A percentile compares a stretch with the other conserved stretches of the same genome.
Evolutionary conservation across 257 asterid species (phyloP).

Genomic region (Ehretia macrophylla): DNA sequence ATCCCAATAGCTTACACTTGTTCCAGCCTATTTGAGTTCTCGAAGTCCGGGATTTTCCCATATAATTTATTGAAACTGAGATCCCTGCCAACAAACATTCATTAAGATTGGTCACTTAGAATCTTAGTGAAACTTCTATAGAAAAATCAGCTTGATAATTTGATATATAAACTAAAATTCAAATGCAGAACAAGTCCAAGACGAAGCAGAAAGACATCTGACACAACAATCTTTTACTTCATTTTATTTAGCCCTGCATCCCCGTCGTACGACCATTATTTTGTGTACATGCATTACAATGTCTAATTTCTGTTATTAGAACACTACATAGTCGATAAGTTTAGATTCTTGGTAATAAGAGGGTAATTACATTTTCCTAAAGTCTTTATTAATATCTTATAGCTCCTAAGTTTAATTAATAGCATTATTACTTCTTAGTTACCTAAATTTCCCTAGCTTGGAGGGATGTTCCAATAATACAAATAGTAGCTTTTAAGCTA

Average conservation of each 20-base stretch:
- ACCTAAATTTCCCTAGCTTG: no score
- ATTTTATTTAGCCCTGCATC: background rate
- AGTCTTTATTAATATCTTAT: no score
- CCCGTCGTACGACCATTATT: background rate
- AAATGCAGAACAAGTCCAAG: background rate
- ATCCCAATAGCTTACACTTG: slow-evolving; percentile 25
- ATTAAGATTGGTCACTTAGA: background rate
- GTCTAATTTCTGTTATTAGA: no score
- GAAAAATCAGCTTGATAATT: background rate
- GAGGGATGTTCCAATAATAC: no score
- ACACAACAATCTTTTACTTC: background rate
- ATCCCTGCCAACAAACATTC: slow-evolving; percentile 38
- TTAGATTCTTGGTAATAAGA: no score
- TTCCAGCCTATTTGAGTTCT: slow-evolving; percentile 11
- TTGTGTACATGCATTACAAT: background rate
- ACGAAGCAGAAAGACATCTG: background rate
- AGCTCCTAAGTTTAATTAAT: no score
- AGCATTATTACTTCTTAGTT: no score
- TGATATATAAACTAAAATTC: no score
- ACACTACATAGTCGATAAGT: no score
- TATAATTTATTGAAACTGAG: slow-evolving; percentile 55
- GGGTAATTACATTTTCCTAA: no score
- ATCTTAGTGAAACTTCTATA: background rate
- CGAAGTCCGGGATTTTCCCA: slow-evolving; percentile 43
- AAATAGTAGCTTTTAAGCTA: no score